Evolutionary conservation across 257 asterid species (phyloP), one percentile per base, ranked within the genome.

Genomic region (Gynochthodes officinalis): DNA sequence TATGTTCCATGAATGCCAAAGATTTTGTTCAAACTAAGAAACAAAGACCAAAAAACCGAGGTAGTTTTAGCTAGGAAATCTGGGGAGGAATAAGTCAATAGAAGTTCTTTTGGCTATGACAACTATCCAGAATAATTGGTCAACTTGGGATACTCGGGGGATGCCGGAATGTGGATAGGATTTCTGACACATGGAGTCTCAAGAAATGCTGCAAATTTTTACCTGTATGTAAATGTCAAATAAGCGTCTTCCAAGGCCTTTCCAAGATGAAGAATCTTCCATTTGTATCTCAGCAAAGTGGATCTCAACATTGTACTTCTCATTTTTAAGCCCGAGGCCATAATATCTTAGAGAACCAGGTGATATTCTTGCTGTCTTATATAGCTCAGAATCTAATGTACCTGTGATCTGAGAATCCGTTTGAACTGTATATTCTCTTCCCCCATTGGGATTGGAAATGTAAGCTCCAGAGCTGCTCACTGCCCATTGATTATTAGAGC

Each of bases 231-330:
- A 86, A 32, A 88, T 80, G 60, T 88, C 91, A 40, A 88, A 88
- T 40, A 83, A 23, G 52, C 91, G 89, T 32, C 84, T 77, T 6
- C 91, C 94, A 11, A 88, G 84, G 52, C 86, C 89, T 79, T 75
- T 83, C 91, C 94, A 86, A 44, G 94, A 81, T 30, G 65, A 67
- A 37, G 88, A 76, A 50, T 75, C 82, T 48, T 79, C 88, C 84
- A 86, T 86, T 71, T 86, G 86, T 68, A 88, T 82, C 87, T 88
- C 94, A 14, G 89, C 86, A 73, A 86, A 88, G 81, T 88, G 94
- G 71, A 88, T 86, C 73, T 84, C 82, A 13, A 88, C 63, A 42
- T 28, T 69, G 25, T 88, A 88, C 14, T 18, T 75, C n/a, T 89
- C 94, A 19, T 83, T 80, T 67, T 75, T 79, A 73, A 88, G 60